Percentiles rank a stretch among this genome's conserved stretches.
These are phyloP conservation scores for Cladorrhinum samala DNA, from an alignment of 495 filamentous ascomycete species.

Conservation along the genomic window DNA sequence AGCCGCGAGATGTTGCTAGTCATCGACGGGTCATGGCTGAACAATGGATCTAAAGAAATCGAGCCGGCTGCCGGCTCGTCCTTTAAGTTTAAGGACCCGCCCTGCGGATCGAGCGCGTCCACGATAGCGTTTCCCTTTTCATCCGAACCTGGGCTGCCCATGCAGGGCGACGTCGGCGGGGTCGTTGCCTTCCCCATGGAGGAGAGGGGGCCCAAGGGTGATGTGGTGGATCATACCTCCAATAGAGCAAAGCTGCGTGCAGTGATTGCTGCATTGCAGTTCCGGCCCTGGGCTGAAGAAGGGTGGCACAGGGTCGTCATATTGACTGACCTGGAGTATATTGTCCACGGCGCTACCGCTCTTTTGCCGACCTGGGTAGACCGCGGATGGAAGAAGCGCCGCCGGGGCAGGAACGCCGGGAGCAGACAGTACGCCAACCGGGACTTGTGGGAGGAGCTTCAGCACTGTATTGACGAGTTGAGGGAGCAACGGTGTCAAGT, in stretches of 20 bases:
- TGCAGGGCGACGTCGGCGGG: constrained; percentile 5
- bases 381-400: constrained; percentile 30
- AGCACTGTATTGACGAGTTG: constrained; percentile 25
- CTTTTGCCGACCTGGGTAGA: constrained; percentile 39
- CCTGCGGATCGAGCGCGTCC: background rate
- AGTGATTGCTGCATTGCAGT: constrained; percentile 36
- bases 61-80: constrained; percentile 29
- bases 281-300: constrained; percentile 34
- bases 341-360: constrained; percentile 36
- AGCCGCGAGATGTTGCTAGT: constrained; percentile 36
- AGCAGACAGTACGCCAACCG: constrained; percentile 26
- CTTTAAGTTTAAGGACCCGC: constrained; percentile 28
- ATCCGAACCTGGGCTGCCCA: background rate
- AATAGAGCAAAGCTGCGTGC: constrained; percentile 43
- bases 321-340: constrained; percentile 43
- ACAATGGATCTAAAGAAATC: constrained; percentile 26
- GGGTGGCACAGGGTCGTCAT: constrained; percentile 39
- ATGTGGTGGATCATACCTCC: constrained; percentile 25
- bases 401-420: background rate
- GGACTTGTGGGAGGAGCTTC: constrained; percentile 39
- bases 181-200: constrained; percentile 29
- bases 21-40: constrained; percentile 35
- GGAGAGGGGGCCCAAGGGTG: constrained; percentile 21
- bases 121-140: constrained; percentile 11
- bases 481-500: constrained; percentile 21